These are phyloP conservation scores for Glutinoglossum americanum DNA, from an alignment of 495 filamentous ascomycete species.

Conservation along the genomic window DNA sequence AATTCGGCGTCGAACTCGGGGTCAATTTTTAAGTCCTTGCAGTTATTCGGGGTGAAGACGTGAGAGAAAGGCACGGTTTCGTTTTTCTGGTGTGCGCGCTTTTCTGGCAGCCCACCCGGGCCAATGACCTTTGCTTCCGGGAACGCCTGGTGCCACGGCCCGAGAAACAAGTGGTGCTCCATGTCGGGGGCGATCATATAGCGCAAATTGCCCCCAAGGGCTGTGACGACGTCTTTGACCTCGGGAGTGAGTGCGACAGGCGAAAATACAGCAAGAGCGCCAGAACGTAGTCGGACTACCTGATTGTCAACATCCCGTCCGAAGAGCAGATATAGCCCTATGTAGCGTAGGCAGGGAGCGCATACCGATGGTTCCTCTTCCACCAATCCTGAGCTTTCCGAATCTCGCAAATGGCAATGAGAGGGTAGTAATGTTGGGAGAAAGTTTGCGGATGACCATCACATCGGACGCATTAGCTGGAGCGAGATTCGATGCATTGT, in stretches of 20 bases:
- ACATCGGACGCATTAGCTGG: slow-evolving; percentile 37
- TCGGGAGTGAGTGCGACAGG: slow-evolving; percentile 64
- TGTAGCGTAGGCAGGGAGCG: slow-evolving; percentile 6
- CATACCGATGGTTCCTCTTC: slow-evolving; percentile 66
- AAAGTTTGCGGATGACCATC: slow-evolving; percentile 73
- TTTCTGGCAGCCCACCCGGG: slow-evolving; percentile 69
- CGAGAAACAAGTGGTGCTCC: slow-evolving; percentile 82
- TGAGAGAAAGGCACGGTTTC: slow-evolving; percentile 45
- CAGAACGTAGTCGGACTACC: slow-evolving; percentile 51
- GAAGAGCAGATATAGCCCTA: no score
- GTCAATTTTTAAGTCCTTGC: slow-evolving; percentile 30
- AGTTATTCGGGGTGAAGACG: slow-evolving; percentile 38
- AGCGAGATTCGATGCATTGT: background rate
- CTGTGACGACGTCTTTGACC: slow-evolving; percentile 40
- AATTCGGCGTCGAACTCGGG: slow-evolving; percentile 74
- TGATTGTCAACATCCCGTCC: background rate
- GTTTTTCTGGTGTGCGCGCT: slow-evolving; percentile 45
- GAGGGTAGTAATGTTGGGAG: slow-evolving; percentile 58
- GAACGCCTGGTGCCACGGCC: slow-evolving; percentile 59
- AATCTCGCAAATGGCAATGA: slow-evolving; percentile 73
- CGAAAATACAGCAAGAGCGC: slow-evolving; percentile 74
- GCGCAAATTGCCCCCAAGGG: slow-evolving; percentile 46
- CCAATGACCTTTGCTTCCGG: slow-evolving; percentile 62
- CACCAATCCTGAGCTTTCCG: slow-evolving; percentile 61
- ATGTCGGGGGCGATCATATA: slow-evolving; percentile 78